phyloP scores from a whole-genome alignment of 441 rosid genomes.

The Melastoma candidum region DNA sequence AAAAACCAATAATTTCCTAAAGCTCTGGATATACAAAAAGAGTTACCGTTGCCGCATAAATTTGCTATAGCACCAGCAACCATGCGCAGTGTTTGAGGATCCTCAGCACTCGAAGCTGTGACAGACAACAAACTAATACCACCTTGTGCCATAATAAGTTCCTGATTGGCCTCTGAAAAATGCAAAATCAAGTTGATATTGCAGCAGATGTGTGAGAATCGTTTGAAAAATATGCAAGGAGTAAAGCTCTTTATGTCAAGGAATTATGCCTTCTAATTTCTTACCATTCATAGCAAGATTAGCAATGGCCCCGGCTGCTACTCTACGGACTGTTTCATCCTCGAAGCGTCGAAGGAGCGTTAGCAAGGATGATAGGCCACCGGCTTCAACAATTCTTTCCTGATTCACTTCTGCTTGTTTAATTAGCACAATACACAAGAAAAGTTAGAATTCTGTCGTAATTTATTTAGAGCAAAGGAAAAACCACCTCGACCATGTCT shows the following conservation, averaged over 20 bases:
- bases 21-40: neutral
- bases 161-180: constrained; percentile 16
- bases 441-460: neutral
- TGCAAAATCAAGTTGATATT: neutral
- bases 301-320: constrained; percentile 20
- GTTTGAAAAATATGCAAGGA: neutral
- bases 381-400: constrained; percentile 18
- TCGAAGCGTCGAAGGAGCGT: constrained; percentile 9
- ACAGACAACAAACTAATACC: constrained; percentile 15
- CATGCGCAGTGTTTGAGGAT: constrained; percentile 21
- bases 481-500: neutral
- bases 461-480: neutral
- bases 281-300: constrained; percentile 21
- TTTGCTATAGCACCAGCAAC: constrained; percentile 17
- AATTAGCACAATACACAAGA: neutral
- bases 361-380: constrained; percentile 16
- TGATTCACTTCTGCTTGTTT: constrained; percentile 15
- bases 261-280: neutral
- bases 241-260: neutral
- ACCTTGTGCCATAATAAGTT: constrained; percentile 19
- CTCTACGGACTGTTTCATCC: constrained; percentile 20
- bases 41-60: constrained; percentile 15
- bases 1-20: neutral
- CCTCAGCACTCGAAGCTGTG: constrained; percentile 19
- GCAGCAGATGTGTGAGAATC: neutral